Conservation (phyloP, 306 rosid genomes). For the Quercus dentata region DNA sequence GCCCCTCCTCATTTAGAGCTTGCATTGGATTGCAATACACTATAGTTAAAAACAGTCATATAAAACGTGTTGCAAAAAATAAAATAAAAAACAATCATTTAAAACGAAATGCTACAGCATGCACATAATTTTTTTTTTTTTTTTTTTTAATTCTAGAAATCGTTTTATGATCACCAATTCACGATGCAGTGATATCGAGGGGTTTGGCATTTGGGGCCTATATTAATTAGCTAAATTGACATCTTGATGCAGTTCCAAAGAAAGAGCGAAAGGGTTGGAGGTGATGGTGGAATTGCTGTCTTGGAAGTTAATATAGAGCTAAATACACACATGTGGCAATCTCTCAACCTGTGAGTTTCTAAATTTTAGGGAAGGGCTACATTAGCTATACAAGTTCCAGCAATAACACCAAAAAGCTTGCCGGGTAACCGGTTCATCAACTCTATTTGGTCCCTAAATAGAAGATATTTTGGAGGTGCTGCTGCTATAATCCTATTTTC, state of each 20-base stretch:
- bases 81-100: no score
- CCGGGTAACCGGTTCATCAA: conserved; percentile 6
- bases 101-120: background rate
- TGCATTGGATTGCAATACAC: no score
- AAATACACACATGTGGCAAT: conserved; percentile 16
- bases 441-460: conserved; percentile 6
- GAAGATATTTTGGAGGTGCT: background rate
- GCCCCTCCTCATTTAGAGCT: no score
- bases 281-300: background rate
- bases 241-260: background rate
- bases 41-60: no score
- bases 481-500: background rate
- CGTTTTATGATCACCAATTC: background rate
- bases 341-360: conserved; percentile 13
- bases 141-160: background rate
- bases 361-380: background rate
- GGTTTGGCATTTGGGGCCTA: background rate
- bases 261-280: background rate
- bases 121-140: background rate
- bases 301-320: background rate
- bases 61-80: background rate
- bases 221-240: background rate
- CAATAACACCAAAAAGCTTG: background rate
- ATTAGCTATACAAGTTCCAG: background rate
- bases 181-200: background rate